Evolutionary conservation across 2,329 filamentous ascomycete genomes (phyloP), one percentile per base, ranked within the genome.

Genomic region (Hypomyces rosellus): DNA sequence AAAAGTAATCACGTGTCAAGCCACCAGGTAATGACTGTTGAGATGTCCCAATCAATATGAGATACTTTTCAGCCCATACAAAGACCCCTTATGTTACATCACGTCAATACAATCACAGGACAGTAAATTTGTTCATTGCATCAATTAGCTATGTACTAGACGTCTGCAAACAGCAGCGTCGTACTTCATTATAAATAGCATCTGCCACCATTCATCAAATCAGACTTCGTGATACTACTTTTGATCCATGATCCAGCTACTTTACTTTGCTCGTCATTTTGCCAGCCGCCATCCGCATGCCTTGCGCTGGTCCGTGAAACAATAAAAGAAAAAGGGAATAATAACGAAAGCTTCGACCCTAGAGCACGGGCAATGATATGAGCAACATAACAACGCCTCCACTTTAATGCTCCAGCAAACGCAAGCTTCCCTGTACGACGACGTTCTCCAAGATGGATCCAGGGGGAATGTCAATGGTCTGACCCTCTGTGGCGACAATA

Each of bases 361-460:
- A 36, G 25, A 48, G 42, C 52, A 45, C 45, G 37, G 45, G 49
- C 34, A 46, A 45, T 51, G 45, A 49, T 43, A 39, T 43, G 43
- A 40, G 16, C 40, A 40, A 48, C 41, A 16, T 42, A 38, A 47
- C 18, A 45, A 39, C 22, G 6, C 37, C 14, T 40, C 20, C 18
- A 9, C 18, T 45, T 60, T 81, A 85, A 68, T 85, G 82, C 74
- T 85, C 82, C 58, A 85, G 72, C 61, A 85, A 71, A 65, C 82
- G 80, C 81, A 99, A 81, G 72, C 90, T 96, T 65, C 93, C 93
- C 80, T 99, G 93, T 51, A 99, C 93, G 46, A 99, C 93, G 13
- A 97, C 93, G 74, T 99, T 99, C 81, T 99, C 93, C 53, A 99
- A 81, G 63, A 99, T 89, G 16, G 91, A 96, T 68, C 93, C 93